Conservation (phyloP, 164 flowering plant species). For the Litsea cubeba region DNA sequence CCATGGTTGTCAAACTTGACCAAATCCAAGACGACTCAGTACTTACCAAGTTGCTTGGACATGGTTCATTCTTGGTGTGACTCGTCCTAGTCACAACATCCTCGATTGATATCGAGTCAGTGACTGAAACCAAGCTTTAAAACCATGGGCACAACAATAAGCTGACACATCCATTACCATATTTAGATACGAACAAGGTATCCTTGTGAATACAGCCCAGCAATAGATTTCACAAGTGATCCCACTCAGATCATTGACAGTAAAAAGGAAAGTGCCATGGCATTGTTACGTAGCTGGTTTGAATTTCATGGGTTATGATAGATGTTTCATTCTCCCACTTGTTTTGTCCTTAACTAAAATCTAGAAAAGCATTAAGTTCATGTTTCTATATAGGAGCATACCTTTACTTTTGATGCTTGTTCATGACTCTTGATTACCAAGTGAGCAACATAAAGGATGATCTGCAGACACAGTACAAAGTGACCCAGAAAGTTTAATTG, state of each 20-base stretch:
- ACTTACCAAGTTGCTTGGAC: too few species aligned
- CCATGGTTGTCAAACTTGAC: too few species aligned
- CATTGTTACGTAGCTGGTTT: neutral
- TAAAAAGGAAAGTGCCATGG: neutral
- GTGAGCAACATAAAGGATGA: conserved; percentile 43
- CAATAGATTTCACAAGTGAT: neutral
- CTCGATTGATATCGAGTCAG: too few species aligned
- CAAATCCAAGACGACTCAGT: too few species aligned
- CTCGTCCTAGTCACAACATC: too few species aligned
- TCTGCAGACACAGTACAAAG: conserved; percentile 30
- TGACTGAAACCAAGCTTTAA: too few species aligned
- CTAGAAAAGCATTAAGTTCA: neutral
- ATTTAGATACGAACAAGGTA: too few species aligned
- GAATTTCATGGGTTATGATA: neutral
- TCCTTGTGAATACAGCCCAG: too few species aligned
- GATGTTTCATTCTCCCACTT: neutral
- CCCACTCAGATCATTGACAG: neutral
- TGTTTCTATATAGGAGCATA: conserved; percentile 7
- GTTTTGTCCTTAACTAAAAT: neutral
- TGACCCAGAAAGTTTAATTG: neutral
- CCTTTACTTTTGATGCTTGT: conserved; percentile 32
- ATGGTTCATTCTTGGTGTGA: too few species aligned
- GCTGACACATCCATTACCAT: too few species aligned
- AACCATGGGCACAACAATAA: too few species aligned
- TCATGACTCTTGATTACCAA: conserved; percentile 40